phyloP scores from a whole-genome alignment of 257 asterid genomes.

The Solanum gracilifrons region DNA sequence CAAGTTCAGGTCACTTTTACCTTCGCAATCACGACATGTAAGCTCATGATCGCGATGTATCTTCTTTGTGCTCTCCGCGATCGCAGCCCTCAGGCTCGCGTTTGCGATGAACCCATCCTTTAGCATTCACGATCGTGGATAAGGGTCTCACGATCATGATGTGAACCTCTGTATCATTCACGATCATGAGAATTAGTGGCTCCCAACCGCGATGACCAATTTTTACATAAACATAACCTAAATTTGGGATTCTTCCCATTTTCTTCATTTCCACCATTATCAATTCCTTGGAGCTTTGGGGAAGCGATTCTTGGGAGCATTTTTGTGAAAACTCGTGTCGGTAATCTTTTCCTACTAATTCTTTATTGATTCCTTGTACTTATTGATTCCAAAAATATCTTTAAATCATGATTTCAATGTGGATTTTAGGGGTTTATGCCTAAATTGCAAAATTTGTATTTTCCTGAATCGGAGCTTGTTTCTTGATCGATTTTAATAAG shows the following conservation, averaged over 20 bases:
- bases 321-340: not conserved
- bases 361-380: not conserved
- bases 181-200: not conserved
- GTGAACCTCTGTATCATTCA: not conserved
- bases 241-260: not conserved
- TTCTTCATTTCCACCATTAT: not conserved
- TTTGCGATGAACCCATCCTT: not conserved
- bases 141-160: not conserved
- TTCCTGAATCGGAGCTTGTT: no score
- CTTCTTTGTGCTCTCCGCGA: not conserved
- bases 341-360: no score
- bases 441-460: not conserved
- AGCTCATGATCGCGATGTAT: not conserved
- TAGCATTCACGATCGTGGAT: no score
- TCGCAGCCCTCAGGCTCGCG: not conserved
- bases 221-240: not conserved
- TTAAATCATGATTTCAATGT: not conserved
- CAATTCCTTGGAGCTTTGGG: not conserved
- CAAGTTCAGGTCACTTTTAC: not conserved
- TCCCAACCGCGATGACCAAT: not conserved
- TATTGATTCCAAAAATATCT: not conserved
- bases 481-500: not conserved
- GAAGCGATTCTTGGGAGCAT: not conserved
- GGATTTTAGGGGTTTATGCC: not conserved
- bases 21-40: not conserved